Percentiles rank a stretch among this genome's conserved stretches.
Conservation (phyloP, 768 basidiomycete species). For the Megacollybia marginata region DNA sequence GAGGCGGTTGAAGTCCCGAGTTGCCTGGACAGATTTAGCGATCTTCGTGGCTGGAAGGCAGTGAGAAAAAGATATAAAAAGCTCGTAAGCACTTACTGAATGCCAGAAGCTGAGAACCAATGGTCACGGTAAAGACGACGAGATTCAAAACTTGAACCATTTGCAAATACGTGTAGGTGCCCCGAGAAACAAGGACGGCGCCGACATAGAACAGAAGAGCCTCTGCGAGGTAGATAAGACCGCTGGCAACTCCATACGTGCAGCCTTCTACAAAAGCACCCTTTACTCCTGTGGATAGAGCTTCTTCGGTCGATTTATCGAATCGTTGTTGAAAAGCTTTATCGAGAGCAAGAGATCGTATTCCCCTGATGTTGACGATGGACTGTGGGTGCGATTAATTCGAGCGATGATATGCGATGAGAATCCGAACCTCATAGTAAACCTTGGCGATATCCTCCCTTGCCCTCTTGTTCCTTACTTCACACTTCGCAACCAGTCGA, state of each 20-base stretch:
- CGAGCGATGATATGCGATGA: conserved; percentile 2
- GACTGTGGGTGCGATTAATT: conserved; percentile 30
- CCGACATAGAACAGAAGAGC: conserved; percentile 90
- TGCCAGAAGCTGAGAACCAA: conserved; percentile 85
- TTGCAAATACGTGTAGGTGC: conserved; percentile 78
- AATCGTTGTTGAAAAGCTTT: conserved; percentile 63
- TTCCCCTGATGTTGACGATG: conserved; percentile 77
- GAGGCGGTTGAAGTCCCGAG: conserved; percentile 68
- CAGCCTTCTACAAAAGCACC: conserved; percentile 88
- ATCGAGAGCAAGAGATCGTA: conserved; percentile 84
- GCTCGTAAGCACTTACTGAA: conserved; percentile 60
- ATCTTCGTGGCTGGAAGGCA: conserved; percentile 55
- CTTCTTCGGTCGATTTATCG: conserved; percentile 49
- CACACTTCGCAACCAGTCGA: conserved; percentile 59
- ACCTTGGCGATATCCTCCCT: conserved; percentile 77
- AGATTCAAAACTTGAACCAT: conserved; percentile 90
- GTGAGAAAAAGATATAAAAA: conserved; percentile 3
- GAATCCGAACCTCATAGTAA: conserved; percentile 73
- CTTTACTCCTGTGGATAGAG: conserved; percentile 59
- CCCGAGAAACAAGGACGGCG: conserved; percentile 73
- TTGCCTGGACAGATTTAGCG: conserved; percentile 81
- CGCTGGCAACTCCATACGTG: conserved; percentile 72
- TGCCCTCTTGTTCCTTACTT: conserved; percentile 77
- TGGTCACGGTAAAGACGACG: conserved; percentile 89
- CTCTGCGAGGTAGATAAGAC: conserved; percentile 83